Evolutionary conservation across 176 grass and related monocot species (phyloP).

Genomic region (Aegilops tauschii): DNA sequence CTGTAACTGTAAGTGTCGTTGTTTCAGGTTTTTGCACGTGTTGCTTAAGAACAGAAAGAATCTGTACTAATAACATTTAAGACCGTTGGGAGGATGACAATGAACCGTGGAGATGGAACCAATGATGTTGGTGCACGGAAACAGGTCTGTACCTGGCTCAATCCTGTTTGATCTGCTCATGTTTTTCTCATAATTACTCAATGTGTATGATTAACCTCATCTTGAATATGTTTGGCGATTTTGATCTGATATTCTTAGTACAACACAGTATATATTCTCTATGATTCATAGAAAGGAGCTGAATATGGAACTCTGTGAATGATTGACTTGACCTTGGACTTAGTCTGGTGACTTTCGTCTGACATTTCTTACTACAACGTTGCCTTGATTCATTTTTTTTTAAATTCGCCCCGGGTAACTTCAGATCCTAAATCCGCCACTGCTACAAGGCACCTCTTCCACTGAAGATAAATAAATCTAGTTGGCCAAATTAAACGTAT

Average conservation of each 20-base stretch:
- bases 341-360: not conserved
- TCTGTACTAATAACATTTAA: conserved; percentile 90
- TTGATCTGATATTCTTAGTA: conserved; percentile 7
- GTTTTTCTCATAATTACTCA: not conserved
- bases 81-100: conserved; percentile 86
- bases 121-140: conserved; percentile 98
- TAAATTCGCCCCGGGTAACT: too few species aligned
- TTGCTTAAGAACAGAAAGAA: conserved; percentile 98
- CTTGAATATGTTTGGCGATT: not conserved
- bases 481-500: too few species aligned
- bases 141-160: conserved; percentile 48
- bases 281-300: not conserved
- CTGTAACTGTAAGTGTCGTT: not conserved
- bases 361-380: not conserved
- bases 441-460: too few species aligned
- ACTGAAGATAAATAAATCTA: too few species aligned
- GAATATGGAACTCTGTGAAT: not conserved
- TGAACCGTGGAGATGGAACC: conserved; percentile 26
- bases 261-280: not conserved
- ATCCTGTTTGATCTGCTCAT: not conserved
- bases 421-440: too few species aligned
- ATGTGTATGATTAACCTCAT: conserved; percentile 2
- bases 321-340: not conserved
- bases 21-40: conserved; percentile 89
- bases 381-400: not conserved